Base-by-base conservation (phyloP, 345 rosid genomes). In the Arabis alpina region DNA sequence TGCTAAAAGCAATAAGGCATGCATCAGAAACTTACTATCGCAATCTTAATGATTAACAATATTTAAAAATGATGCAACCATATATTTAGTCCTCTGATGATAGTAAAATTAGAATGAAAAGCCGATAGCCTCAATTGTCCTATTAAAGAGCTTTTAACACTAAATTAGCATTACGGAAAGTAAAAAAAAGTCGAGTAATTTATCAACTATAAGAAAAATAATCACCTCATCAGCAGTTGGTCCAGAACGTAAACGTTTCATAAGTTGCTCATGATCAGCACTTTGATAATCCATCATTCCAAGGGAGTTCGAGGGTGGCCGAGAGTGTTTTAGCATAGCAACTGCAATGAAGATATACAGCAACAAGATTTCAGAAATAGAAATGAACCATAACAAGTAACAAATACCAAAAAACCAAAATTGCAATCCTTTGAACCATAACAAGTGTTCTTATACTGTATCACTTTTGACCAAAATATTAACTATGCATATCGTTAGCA, bases 181-280 rank as follows among this genome's bases (percentile, higher is more conserved):
- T 34, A 48, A 19, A 30, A 43, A 28, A 11, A 15, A 4, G 2
- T 32, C 54, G 34, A 54, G 34, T 44, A 44, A 39, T 24, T 41
- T 14, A 15, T 52, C 41, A 41, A 53, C 30, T 51, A 53, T 28
- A 40, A 14, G 19, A 45, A 44, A 54, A 13, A 23, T 56, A 47
- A n/a, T 68, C 48, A 68, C 72, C 75, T 71, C 75, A 53, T 71
- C 67, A 45, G 69, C 63, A 27, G 91, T 86, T 69, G 83, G 92
- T 23, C 85, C 73, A 76, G 96, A 80, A 68, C 96, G 86, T 13
- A 89, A 75, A 39, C 99, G 88, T 81, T 89, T 91, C 87, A 89
- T 83, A 61, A 87, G 83, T 74, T 83, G 88, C 64, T 91, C 99
- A 58, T 85, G 96, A n/a, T 94, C 97, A 43, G 89, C 70, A 75